Evolutionary conservation across 768 basidiomycete species (phyloP).

Genomic region (Agaricus subrufescens): DNA sequence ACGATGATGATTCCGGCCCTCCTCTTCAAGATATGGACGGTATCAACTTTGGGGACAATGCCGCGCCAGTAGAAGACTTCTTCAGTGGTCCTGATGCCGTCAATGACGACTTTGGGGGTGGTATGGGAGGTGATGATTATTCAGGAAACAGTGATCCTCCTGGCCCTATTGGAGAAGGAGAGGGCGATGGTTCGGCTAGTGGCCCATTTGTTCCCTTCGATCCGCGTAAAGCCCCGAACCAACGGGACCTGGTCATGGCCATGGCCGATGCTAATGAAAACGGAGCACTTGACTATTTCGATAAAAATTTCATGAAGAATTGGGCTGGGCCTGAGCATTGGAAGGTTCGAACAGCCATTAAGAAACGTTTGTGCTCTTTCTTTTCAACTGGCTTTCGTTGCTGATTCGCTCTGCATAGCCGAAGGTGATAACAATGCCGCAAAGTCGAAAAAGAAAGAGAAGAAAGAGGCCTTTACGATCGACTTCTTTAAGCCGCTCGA

Average conservation of each 20-base stretch:
- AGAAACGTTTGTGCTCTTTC: conserved; percentile 52
- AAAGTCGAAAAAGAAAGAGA: conserved; percentile 52
- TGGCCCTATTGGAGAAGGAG: conserved; percentile 35
- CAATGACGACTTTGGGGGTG: conserved; percentile 29
- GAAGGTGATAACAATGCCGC: conserved; percentile 40
- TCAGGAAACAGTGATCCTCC: conserved; percentile 41
- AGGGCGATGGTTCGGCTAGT: conserved; percentile 31
- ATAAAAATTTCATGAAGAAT: conserved; percentile 80
- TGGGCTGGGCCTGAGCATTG: conserved; percentile 99
- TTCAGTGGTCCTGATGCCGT: conserved; percentile 41
- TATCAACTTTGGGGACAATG: conserved; percentile 17
- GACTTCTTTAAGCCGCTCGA: conserved; percentile 66
- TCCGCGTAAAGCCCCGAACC: conserved; percentile 70
- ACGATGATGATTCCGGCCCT: conserved; percentile 33
- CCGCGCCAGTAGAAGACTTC: conserved; percentile 23
- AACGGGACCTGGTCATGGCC: conserved; percentile 80
- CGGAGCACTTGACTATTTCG: conserved; percentile 84
- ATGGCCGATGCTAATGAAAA: conserved; percentile 66
- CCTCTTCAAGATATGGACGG: conserved; percentile 33
- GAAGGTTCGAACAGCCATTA: conserved; percentile 83
- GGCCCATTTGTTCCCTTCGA: conserved; percentile 77
- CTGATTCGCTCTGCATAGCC: conserved; percentile 18
- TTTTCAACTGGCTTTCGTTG: not conserved
- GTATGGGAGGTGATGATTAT: conserved; percentile 34
- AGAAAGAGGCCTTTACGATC: conserved; percentile 81